phyloP scores from a whole-genome alignment of 306 rosid genomes.

The Alnus rubra region DNA sequence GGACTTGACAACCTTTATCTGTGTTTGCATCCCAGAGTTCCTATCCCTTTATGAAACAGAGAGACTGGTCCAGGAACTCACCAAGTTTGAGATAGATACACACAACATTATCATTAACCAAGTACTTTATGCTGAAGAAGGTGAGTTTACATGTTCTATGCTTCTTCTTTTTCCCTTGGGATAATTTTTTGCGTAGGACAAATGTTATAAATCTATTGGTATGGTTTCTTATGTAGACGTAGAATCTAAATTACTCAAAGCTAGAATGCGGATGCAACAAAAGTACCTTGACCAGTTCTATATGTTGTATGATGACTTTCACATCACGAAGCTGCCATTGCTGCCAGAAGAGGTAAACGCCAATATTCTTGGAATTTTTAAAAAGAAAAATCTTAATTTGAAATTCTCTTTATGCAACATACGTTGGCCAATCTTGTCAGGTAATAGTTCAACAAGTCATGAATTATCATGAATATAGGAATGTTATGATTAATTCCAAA shows the following conservation, averaged over 20 bases:
- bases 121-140: slow-evolving; percentile 87
- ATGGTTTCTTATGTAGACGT: slow-evolving; percentile 49
- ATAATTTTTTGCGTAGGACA: neutral
- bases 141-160: slow-evolving; percentile 33
- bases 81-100: slow-evolving; percentile 95
- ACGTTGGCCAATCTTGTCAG: neutral
- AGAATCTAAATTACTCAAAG: slow-evolving; percentile 85
- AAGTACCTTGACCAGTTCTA: slow-evolving; percentile 93
- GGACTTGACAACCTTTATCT: slow-evolving; percentile 96
- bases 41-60: slow-evolving; percentile 97
- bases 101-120: slow-evolving; percentile 97
- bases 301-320: slow-evolving; percentile 92
- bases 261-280: slow-evolving; percentile 98
- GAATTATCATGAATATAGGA: neutral
- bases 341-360: slow-evolving; percentile 87
- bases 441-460: neutral
- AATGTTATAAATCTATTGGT: neutral
- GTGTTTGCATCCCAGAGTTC: slow-evolving; percentile 99
- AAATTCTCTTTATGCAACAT: neutral
- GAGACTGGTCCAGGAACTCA: slow-evolving; percentile 94
- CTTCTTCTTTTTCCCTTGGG: neutral
- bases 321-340: slow-evolving; percentile 90
- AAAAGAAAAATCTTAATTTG: neutral
- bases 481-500: neutral
- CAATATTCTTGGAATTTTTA: neutral